Conservation (phyloP, 2,329 filamentous ascomycete genomes). For the Coleophoma cylindrospora region DNA sequence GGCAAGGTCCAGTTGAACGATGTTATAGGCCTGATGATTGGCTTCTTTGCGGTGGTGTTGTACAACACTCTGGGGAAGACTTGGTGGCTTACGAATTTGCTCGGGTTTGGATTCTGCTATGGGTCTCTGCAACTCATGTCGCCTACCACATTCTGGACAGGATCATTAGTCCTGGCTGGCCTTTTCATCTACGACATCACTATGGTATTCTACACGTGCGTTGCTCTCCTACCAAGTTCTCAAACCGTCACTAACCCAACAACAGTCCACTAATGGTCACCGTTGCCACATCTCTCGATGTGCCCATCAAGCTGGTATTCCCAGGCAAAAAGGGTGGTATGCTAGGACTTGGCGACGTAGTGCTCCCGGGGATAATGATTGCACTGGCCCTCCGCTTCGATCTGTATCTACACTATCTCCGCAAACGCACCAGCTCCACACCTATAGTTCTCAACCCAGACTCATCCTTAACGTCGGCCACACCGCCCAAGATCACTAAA, state of each 20-base stretch:
- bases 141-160: conserved; percentile 81
- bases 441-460: conserved; percentile 23
- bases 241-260: conserved; percentile 6
- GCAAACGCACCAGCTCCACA: conserved; percentile 35
- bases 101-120: conserved; percentile 86
- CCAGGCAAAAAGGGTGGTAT: conserved; percentile 63
- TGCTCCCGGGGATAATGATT: conserved; percentile 87
- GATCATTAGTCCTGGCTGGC: conserved; percentile 69
- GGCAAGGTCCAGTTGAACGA: conserved; percentile 18
- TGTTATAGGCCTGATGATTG: conserved; percentile 20
- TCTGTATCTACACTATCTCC: conserved; percentile 75
- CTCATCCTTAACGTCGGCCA: conserved; percentile 24
- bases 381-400: conserved; percentile 88
- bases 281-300: conserved; percentile 83
- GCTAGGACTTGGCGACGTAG: conserved; percentile 90
- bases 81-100: conserved; percentile 66
- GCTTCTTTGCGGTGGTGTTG: conserved; percentile 16
- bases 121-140: conserved; percentile 77
- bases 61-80: conserved; percentile 23
- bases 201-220: conserved; percentile 80
- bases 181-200: conserved; percentile 95
- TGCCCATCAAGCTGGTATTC: conserved; percentile 89
- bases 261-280: conserved; percentile 76
- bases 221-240: conserved; percentile 11
- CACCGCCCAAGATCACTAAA: conserved; percentile 32